Evolutionary conservation across 73 alveolate genomes (phyloP).

Genomic region (Tetrahymena thermophila): DNA sequence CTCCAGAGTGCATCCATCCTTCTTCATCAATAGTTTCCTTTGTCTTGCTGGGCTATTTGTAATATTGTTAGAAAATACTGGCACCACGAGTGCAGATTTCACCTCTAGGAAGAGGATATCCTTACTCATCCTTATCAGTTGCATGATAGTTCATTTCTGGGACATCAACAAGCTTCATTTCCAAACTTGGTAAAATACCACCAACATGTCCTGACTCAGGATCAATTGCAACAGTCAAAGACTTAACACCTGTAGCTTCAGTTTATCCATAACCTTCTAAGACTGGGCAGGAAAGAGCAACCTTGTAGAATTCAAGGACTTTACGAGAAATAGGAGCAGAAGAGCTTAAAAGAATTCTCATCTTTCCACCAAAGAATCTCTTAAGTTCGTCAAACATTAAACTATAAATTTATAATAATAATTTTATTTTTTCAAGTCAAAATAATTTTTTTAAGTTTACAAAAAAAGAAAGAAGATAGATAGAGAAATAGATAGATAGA

Average conservation of each 20-base stretch:
- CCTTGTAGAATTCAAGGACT: conserved; percentile 67
- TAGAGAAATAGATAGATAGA: not conserved
- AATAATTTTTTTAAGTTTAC: no score
- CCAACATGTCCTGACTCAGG: conserved; percentile 85
- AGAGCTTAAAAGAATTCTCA: conserved; percentile 74
- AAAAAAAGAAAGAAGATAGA: no score
- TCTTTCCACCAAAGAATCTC: conserved; percentile 80
- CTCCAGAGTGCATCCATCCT: conserved; percentile 93
- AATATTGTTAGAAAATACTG: conserved; percentile 70
- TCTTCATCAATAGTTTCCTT: conserved; percentile 75
- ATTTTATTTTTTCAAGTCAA: not conserved
- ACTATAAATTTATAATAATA: not conserved
- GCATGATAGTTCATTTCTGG: conserved; percentile 80
- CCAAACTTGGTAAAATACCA: conserved; percentile 69
- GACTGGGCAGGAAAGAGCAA: conserved; percentile 68
- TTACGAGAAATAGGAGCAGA: conserved; percentile 91
- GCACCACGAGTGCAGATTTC: conserved; percentile 93
- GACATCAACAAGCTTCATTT: conserved; percentile 83
- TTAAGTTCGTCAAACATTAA: conserved; percentile 45
- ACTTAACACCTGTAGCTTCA: conserved; percentile 75
- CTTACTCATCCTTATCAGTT: conserved; percentile 54
- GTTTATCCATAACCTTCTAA: conserved; percentile 94
- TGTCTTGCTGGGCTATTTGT: conserved; percentile 60
- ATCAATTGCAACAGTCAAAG: conserved; percentile 57
- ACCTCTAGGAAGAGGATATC: conserved; percentile 80